Conservation (phyloP, 257 asterid species). For the Apocynum venetum region DNA sequence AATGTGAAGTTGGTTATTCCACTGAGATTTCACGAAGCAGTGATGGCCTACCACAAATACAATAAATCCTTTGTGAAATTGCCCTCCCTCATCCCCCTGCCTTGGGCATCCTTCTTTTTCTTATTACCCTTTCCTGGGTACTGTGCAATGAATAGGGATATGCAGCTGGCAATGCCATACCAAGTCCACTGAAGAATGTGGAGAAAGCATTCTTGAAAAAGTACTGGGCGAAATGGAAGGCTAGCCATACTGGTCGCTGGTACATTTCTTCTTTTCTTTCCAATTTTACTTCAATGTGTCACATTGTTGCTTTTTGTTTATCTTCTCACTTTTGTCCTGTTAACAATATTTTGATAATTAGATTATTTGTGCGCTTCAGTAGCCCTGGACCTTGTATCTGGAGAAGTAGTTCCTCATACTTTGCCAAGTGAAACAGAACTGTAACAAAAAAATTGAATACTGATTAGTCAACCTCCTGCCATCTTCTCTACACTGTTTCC, state of each 20-base stretch:
- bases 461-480: background rate
- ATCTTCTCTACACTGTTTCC: background rate
- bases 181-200: conserved; percentile 88
- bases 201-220: conserved; percentile 83
- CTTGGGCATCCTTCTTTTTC: background rate
- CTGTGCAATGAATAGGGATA: conserved; percentile 55
- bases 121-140: background rate
- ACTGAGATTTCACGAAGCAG: background rate
- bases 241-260: conserved; percentile 93
- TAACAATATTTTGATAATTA: background rate
- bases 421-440: background rate
- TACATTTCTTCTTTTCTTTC: conserved; percentile 20
- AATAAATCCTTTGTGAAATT: background rate
- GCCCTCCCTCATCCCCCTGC: background rate
- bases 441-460: background rate
- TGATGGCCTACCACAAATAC: background rate
- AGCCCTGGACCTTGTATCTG: background rate
- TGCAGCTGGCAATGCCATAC: conserved; percentile 88
- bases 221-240: conserved; percentile 95
- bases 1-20: conserved; percentile 13
- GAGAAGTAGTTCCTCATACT: background rate
- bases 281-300: background rate
- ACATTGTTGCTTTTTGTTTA: background rate
- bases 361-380: background rate
- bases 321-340: background rate